Evolutionary conservation across 2,329 filamentous ascomycete genomes (phyloP).

Genomic region (Stachybotrys chartarum): DNA sequence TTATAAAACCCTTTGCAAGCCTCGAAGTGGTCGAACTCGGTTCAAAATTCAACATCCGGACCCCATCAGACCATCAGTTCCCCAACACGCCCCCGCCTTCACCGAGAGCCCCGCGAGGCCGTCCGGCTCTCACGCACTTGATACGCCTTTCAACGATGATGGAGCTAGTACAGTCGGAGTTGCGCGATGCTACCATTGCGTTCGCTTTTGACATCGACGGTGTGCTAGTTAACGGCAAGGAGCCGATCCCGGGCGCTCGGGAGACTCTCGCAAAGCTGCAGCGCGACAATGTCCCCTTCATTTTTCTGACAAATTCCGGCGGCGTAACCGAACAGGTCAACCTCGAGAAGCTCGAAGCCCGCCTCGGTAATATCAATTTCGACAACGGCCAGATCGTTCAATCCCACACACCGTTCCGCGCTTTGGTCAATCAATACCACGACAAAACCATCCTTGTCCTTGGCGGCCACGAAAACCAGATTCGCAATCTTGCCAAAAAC

Average conservation of each 20-base stretch:
- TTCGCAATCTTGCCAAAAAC: conserved; percentile 17
- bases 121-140: too few relatives aligned
- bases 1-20: too few relatives aligned
- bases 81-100: too few relatives aligned
- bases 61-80: too few relatives aligned
- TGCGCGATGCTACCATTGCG: too few relatives aligned
- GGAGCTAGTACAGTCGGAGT: too few relatives aligned
- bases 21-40: too few relatives aligned
- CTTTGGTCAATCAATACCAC: conserved; percentile 41
- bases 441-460: conserved; percentile 46
- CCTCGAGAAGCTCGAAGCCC: conserved; percentile 50
- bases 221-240: conserved; percentile 59
- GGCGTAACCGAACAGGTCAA: conserved; percentile 59
- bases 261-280: conserved; percentile 54
- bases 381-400: conserved; percentile 41
- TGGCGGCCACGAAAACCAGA: conserved; percentile 35
- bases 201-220: conserved; percentile 52
- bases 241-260: conserved; percentile 54
- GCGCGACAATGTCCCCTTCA: conserved; percentile 57
- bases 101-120: too few relatives aligned
- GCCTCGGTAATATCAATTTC: conserved; percentile 41
- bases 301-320: conserved; percentile 69
- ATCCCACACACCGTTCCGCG: conserved; percentile 64
- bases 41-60: too few relatives aligned
- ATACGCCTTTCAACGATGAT: too few relatives aligned